These are phyloP conservation scores for Fraxinus cuspidata DNA, from an alignment of 257 asterid species.

Conservation along the genomic window DNA sequence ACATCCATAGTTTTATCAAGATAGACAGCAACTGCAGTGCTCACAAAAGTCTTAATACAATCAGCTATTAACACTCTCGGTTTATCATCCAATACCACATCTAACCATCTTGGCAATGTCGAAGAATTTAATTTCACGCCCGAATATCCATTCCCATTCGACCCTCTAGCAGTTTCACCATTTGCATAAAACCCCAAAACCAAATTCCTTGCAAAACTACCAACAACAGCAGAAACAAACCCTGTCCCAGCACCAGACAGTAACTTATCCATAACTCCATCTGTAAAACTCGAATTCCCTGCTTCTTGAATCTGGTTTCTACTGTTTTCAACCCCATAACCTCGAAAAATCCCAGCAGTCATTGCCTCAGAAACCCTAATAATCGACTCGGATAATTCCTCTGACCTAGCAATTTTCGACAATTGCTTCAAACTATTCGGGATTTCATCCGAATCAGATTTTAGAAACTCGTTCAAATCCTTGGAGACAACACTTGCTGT, in stretches of 20 bases:
- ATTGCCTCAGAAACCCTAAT: constrained; percentile 39
- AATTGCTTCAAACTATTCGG: constrained; percentile 57
- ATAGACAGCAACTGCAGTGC: constrained; percentile 53
- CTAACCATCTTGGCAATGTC: constrained; percentile 36
- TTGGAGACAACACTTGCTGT: constrained; percentile 57
- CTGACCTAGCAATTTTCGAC: constrained; percentile 43
- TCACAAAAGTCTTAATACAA: constrained; percentile 47
- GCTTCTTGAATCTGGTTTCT: constrained; percentile 32
- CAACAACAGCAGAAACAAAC: constrained; percentile 55
- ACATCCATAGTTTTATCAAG: constrained; percentile 55
- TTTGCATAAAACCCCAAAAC: constrained; percentile 39
- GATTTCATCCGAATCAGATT: constrained; percentile 79
- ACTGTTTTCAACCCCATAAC: constrained; percentile 21
- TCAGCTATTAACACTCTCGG: constrained; percentile 42
- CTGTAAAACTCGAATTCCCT: constrained; percentile 30
- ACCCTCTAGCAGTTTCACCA: constrained; percentile 22
- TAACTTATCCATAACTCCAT: constrained; percentile 43
- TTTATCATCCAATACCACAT: constrained; percentile 40
- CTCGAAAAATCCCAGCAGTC: constrained; percentile 41
- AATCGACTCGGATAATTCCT: constrained; percentile 35
- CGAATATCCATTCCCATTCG: constrained; percentile 26
- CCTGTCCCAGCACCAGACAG: constrained; percentile 50
- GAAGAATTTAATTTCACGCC: constrained; percentile 25
- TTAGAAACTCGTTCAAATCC: constrained; percentile 85
- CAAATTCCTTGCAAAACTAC: constrained; percentile 53